Evolutionary conservation across 2,329 filamentous ascomycete genomes (phyloP), one percentile per base, ranked within the genome.

Genomic region (Sporothrix mexicana): DNA sequence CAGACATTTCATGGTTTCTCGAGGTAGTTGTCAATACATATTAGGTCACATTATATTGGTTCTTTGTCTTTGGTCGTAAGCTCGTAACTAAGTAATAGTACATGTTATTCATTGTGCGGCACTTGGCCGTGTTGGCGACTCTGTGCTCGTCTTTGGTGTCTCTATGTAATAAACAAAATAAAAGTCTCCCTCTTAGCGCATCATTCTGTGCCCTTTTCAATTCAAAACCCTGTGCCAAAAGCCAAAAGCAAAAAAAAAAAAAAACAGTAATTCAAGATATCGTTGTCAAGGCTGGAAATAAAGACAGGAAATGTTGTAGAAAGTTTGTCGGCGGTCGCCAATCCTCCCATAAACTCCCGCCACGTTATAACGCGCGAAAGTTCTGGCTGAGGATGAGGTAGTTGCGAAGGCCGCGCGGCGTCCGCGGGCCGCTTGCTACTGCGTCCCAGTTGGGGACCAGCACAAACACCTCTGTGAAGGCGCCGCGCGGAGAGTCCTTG

Each of bases 401-500:
- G 76, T 85, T 84, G 78, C 86, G 87, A 70, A 85, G 77, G 1
- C 85, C 85, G 73, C 86, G 85, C 2, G 85, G 80, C 49, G 87
- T 85, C 75, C 88, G 89, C 72, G 83, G 82, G 4, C 82, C 84
- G 76, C 86, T 83, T 0, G 85, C 82, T 12, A 76, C 45, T 3
- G 70, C 75, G 75, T 90, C 88, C 88, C 89, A 87, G 81, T 93
- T 93, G 8, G 94, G 93, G 51, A 95, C 92, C 71, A 97, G 84
- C 30, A 97, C 88, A 79, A 97, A 91, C 0, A 88, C 91, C 80
- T 97, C 94, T 78, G 90, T 92, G 80, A 97, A 97, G 49, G 88
- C 89, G 76, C 89, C 89, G 80, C 89, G 87, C 15, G 87, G 87
- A 15, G 88, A 87, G 43, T 91, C 88, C 76, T 86, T 86, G 73